Evolutionary conservation across 768 basidiomycete species (phyloP), one percentile per base, ranked within the genome.

Genomic region (Tricholoma hemisulphureum): DNA sequence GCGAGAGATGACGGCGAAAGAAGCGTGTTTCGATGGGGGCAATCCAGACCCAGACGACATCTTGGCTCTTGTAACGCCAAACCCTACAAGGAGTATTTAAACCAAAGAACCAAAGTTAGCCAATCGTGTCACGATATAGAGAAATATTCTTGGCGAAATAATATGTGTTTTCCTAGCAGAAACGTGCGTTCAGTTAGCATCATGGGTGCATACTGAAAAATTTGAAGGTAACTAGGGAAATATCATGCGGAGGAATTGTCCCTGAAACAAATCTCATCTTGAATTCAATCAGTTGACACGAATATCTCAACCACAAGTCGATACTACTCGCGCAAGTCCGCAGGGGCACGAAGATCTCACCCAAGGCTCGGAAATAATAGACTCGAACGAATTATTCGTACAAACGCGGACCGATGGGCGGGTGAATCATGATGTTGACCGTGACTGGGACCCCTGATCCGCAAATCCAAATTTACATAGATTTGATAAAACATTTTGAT

Each of bases 1-100:
- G 46, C 81, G 77, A 28, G 80, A 80, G 23, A 69, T 71, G 41
- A 81, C 79, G 8, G 80, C 79, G 58, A 81, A 80, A 4, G 70
- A 68, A 23, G 80, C 78, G 58, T 74, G 75, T 24, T 74, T 63
- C 37, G 39, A 45, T 29, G 76, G 77, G 41, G 69, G 63, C n/a
- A 77, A 64, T 32, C 62, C 62, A 31, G 67, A 74, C 20, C 73
- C 73, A 26, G 75, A 72, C 41, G 76, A 75, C 75, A 76, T 76
- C 26, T 60, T 58, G 55, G 50, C 2, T 52, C 9, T 58, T 46
- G 34, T 21, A 56, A 48, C 21, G 51, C 45, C 23, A 49, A 16
- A 13, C 21, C 31, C 41, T 39, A 57, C 53, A 51, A 54, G 60
- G n/a, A 55, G 62, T 67, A 66, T 71, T 68, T 69, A 68, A 69